These are phyloP conservation scores for Colletotrichum godetiae DNA, from an alignment of 2,329 filamentous ascomycete species.

Conservation along the genomic window DNA sequence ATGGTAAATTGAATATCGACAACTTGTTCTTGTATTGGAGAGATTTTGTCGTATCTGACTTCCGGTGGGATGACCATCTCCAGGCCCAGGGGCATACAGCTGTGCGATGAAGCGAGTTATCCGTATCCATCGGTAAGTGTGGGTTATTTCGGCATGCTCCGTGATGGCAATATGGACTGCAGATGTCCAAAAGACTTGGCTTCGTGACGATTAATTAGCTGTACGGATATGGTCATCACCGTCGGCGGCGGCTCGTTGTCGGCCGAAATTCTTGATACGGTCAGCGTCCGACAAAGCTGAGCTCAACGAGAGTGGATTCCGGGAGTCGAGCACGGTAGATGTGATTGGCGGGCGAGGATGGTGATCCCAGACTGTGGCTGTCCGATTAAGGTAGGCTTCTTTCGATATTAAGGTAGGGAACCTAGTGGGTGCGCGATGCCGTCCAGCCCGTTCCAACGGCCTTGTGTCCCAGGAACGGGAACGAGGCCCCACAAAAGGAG, in stretches of 20 bases:
- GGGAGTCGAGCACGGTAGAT: background rate
- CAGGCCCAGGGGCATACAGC: background rate
- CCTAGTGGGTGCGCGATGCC: slow-evolving; percentile 3
- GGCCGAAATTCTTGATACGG: background rate
- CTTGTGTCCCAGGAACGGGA: slow-evolving; percentile 24
- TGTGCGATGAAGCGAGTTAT: background rate
- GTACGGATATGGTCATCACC: background rate
- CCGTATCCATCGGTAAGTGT: background rate
- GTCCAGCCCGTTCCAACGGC: slow-evolving; percentile 25
- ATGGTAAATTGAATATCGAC: background rate
- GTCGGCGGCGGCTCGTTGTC: background rate
- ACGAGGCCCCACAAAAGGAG: slow-evolving; percentile 23
- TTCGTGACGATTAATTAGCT: slow-evolving; percentile 9
- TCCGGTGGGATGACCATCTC: background rate
- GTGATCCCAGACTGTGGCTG: background rate
- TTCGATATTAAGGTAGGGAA: slow-evolving; percentile 2
- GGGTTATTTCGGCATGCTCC: slow-evolving; percentile 1
- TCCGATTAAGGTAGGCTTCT: slow-evolving; percentile 24
- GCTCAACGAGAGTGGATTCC: background rate
- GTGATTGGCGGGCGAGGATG: background rate
- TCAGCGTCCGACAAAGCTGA: background rate
- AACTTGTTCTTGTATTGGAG: background rate
- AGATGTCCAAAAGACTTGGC: slow-evolving; percentile 5
- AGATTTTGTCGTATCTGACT: background rate
- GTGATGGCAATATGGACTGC: background rate